These are phyloP conservation scores for Deinandra increscens DNA, from an alignment of 129 eudicot genomes.

Conservation along the genomic window DNA sequence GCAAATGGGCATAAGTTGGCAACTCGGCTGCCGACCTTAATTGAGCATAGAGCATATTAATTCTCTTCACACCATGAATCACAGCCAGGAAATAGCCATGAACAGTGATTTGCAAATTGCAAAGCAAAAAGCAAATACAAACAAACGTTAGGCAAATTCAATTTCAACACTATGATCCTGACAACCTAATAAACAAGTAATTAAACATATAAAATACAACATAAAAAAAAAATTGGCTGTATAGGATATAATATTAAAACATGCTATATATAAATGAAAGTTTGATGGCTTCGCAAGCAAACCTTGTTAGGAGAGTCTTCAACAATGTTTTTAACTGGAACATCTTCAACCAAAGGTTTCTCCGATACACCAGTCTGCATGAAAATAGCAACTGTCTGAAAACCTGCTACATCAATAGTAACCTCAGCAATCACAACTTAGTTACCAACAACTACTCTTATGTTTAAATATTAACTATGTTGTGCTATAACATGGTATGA, in stretches of 20 bases:
- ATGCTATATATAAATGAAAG: conserved; percentile 8
- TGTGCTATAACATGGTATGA: conserved; percentile 7
- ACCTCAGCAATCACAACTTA: conserved; percentile 73
- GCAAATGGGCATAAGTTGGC: not conserved
- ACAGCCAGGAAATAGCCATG: not conserved
- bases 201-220: not conserved
- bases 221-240: not conserved
- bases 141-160: not conserved
- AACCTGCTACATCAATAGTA: conserved; percentile 99
- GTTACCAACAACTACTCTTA: conserved; percentile 25
- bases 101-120: not conserved
- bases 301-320: conserved; percentile 93
- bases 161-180: conserved; percentile 16
- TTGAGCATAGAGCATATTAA: not conserved
- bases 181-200: conserved; percentile 11
- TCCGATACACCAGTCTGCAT: conserved; percentile 92
- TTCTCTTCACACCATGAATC: not conserved
- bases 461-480: conserved; percentile 27
- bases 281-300: conserved; percentile 13
- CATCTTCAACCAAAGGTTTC: conserved; percentile 50
- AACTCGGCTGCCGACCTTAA: not conserved
- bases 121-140: too few relatives aligned
- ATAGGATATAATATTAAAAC: not conserved
- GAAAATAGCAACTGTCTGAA: conserved; percentile 99
- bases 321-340: conserved; percentile 49